Evolutionary conservation across 257 asterid genomes (phyloP).

Genomic region (Plantago major): DNA sequence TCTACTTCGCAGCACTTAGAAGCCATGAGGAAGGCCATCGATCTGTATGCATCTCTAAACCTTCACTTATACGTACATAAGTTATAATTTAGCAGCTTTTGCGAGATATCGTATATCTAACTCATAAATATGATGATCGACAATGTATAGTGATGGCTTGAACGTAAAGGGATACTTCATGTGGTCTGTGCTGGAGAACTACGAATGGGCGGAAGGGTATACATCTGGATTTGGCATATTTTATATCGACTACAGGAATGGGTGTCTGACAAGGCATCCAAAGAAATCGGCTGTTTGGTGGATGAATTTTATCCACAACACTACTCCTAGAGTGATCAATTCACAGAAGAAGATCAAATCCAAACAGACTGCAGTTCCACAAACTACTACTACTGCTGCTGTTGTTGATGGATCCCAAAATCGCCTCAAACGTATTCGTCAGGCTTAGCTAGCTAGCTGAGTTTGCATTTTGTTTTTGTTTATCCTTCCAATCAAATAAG

Average conservation of each 20-base stretch:
- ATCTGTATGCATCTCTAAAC: too few relatives aligned
- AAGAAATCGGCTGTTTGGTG: slow-evolving; percentile 8
- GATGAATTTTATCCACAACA: slow-evolving; percentile 10
- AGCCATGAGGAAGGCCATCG: too few relatives aligned
- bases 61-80: background rate
- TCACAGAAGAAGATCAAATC: too few relatives aligned
- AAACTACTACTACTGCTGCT: too few relatives aligned
- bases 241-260: background rate
- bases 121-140: background rate
- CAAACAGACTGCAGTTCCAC: too few relatives aligned
- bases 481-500: too few relatives aligned
- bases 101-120: background rate
- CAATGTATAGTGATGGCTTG: background rate
- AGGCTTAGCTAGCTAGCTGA: too few relatives aligned
- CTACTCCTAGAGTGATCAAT: too few relatives aligned
- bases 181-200: slow-evolving; percentile 5
- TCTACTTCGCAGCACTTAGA: too few relatives aligned
- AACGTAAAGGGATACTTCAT: slow-evolving; percentile 5
- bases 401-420: too few relatives aligned
- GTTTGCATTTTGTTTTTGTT: too few relatives aligned
- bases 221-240: background rate
- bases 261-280: background rate
- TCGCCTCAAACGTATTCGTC: too few relatives aligned
- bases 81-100: background rate
- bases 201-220: slow-evolving; percentile 10